Evolutionary conservation across 305 asterid species (phyloP).

Genomic region (Fraxinus sp.): DNA sequence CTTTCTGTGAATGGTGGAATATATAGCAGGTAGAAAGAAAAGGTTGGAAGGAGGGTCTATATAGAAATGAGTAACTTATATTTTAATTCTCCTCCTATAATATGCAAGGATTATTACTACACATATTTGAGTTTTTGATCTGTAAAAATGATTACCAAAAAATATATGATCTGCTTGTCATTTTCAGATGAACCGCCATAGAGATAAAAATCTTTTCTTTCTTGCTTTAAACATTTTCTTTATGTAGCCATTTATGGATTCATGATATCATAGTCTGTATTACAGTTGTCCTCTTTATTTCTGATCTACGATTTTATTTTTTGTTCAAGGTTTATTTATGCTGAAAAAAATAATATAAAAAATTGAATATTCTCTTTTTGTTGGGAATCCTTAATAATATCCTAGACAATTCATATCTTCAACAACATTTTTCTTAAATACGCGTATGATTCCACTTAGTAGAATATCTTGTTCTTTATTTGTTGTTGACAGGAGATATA

Average conservation of each 20-base stretch:
- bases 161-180: not conserved
- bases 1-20: constrained; percentile 12
- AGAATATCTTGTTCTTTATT: not conserved
- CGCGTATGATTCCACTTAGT: not conserved
- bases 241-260: not conserved
- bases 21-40: constrained; percentile 25
- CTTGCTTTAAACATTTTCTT: not conserved
- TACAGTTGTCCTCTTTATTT: not conserved
- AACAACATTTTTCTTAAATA: not conserved
- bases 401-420: not conserved
- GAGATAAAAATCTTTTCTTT: not conserved
- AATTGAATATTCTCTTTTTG: not conserved
- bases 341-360: not conserved
- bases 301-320: not conserved
- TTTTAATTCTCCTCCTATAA: not conserved
- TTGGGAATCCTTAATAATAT: not conserved
- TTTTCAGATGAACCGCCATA: constrained; percentile 1
- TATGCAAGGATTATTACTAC: not conserved
- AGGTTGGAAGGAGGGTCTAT: constrained; percentile 12
- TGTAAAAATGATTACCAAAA: not conserved
- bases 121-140: not conserved
- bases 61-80: constrained; percentile 29
- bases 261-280: not conserved
- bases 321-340: not conserved
- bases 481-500: not conserved